These are phyloP conservation scores for Chlamydomonas reinhardtii DNA, from an alignment of 163 green algal genomes.

Conservation along the genomic window DNA sequence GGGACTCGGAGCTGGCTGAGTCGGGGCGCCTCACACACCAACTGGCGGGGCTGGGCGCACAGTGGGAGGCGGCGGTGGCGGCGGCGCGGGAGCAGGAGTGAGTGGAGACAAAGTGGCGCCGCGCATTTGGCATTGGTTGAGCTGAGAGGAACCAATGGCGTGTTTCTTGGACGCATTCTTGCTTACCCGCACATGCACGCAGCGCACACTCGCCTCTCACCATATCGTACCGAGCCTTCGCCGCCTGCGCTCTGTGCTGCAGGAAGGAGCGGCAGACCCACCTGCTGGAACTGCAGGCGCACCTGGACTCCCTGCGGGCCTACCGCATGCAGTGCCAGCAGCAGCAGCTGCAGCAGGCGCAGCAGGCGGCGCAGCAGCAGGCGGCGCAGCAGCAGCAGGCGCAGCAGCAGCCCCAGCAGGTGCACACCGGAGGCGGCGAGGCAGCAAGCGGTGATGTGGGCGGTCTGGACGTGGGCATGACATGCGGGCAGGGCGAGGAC, in stretches of 20 bases:
- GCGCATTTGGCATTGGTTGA: no score
- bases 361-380: no score
- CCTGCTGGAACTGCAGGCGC: not conserved
- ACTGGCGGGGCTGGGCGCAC: not conserved
- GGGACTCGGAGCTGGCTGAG: constrained; percentile 34
- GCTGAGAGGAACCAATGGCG: no score
- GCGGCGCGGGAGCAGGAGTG: not conserved
- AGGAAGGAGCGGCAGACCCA: constrained; percentile 2
- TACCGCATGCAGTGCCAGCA: not conserved
- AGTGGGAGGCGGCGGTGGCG: not conserved
- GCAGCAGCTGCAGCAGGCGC: not conserved
- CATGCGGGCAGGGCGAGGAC: no score
- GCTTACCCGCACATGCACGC: no score
- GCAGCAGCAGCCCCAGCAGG: not conserved
- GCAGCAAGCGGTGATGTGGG: not conserved
- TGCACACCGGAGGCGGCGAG: not conserved
- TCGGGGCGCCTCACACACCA: constrained; percentile 20
- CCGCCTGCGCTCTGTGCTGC: no score
- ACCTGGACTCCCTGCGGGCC: constrained; percentile 23
- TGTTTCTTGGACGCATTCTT: no score
- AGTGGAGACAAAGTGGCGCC: not conserved
- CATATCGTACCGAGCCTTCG: no score
- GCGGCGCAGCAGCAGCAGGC: not conserved
- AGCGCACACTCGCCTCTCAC: no score
- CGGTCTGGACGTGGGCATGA: no score